Percentiles rank a stretch among this genome's conserved stretches.
phyloP scores from a whole-genome alignment of 2,329 filamentous ascomycete species.

The Raffaelea ambrosiae region DNA sequence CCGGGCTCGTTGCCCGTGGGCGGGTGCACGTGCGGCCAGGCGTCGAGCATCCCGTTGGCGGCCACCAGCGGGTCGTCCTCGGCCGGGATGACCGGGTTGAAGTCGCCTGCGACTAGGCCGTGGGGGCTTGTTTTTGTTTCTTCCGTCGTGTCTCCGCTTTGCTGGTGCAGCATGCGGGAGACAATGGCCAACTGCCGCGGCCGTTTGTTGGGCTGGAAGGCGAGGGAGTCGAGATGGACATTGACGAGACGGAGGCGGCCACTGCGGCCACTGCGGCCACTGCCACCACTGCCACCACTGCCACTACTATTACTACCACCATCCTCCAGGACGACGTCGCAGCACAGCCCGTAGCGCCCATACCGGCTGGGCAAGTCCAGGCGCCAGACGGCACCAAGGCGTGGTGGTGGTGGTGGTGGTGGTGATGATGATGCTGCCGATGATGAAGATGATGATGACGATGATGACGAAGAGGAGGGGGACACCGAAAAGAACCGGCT shows the following conservation, averaged over 20 bases:
- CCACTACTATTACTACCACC: background rate
- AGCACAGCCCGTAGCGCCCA: slow-evolving; percentile 25
- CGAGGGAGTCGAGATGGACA: slow-evolving; percentile 29
- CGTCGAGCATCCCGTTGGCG: slow-evolving; percentile 24
- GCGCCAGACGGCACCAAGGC: slow-evolving; percentile 22
- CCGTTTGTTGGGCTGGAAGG: slow-evolving; percentile 18
- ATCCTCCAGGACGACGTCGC: slow-evolving; percentile 20
- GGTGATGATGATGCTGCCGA: too few species aligned
- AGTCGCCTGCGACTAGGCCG: slow-evolving; percentile 30
- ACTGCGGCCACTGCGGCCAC: background rate
- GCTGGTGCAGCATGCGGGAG: slow-evolving; percentile 16
- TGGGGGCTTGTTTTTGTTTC: slow-evolving; percentile 5
- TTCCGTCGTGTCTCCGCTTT: too few species aligned
- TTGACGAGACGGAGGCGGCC: slow-evolving; percentile 24
- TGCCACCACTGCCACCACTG: background rate
- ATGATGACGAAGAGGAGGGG: too few species aligned
- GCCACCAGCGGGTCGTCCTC: slow-evolving; percentile 22
- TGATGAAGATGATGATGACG: too few species aligned
- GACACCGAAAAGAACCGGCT: too few species aligned
- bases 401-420: background rate
- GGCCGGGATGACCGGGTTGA: slow-evolving; percentile 26
- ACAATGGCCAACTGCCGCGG: slow-evolving; percentile 21
- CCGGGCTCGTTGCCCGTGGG: background rate
- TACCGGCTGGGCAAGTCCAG: slow-evolving; percentile 22
- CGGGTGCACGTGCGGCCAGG: slow-evolving; percentile 21